Evolutionary conservation across 352 stramenopile genomes (phyloP).

Genomic region (Pythium myriotylum): DNA sequence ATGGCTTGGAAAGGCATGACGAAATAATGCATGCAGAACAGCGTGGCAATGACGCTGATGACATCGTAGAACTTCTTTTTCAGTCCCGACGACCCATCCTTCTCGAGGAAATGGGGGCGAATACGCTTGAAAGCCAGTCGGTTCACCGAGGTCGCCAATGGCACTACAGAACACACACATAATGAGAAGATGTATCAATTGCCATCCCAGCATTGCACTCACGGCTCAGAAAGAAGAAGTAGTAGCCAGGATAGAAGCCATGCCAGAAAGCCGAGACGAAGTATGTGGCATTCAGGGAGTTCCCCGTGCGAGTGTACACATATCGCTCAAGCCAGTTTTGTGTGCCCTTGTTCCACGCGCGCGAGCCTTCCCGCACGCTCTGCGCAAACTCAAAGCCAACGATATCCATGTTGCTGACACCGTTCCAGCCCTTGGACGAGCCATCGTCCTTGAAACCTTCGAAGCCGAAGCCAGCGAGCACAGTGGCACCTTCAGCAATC

Average conservation of each 20-base stretch:
- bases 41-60: conserved; percentile 53
- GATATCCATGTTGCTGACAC: conserved; percentile 97
- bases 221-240: conserved; percentile 93
- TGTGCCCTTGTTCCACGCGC: conserved; percentile 98
- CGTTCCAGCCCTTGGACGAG: conserved; percentile 90
- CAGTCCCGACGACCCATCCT: conserved; percentile 41
- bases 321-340: conserved; percentile 94
- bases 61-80: conserved; percentile 69
- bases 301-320: conserved; percentile 93
- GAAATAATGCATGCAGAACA: conserved; percentile 75
- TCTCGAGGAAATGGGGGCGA: conserved; percentile 66
- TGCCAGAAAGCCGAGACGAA: conserved; percentile 95
- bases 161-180: conserved; percentile 32
- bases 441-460: conserved; percentile 93
- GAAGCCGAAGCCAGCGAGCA: conserved; percentile 91
- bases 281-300: conserved; percentile 92
- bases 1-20: conserved; percentile 72
- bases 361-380: conserved; percentile 88
- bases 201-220: background rate
- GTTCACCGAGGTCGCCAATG: conserved; percentile 69
- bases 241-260: conserved; percentile 97
- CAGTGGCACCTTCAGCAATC: conserved; percentile 74
- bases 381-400: conserved; percentile 93
- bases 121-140: conserved; percentile 65
- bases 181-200: background rate